Evolutionary conservation across 1,284 basidiomycete genomes (phyloP).

Genomic region (Violaceomyces palustris): DNA sequence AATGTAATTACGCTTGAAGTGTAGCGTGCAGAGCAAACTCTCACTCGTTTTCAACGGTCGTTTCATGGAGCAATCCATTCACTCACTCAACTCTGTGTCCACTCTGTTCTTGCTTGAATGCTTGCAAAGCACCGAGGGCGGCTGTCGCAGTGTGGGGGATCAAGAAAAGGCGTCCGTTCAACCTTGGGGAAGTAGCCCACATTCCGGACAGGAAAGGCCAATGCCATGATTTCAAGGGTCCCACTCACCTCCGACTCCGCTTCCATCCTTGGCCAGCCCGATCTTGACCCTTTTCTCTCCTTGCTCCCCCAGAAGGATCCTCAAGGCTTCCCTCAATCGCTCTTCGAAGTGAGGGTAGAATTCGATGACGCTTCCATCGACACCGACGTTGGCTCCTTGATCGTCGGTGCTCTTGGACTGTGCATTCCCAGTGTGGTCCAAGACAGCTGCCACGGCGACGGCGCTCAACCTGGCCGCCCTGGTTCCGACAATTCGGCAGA

Average conservation of each 20-base stretch:
- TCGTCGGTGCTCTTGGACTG: slow-evolving; percentile 54
- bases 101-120: slow-evolving; percentile 32
- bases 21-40: no score
- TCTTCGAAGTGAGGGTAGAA: slow-evolving; percentile 65
- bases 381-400: slow-evolving; percentile 28
- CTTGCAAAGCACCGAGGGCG: slow-evolving; percentile 34
- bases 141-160: slow-evolving; percentile 3
- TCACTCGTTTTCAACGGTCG: no score
- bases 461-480: slow-evolving; percentile 80
- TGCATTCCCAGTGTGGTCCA: slow-evolving; percentile 71
- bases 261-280: slow-evolving; percentile 92
- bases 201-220: neutral
- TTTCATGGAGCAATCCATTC: no score
- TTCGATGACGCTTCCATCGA: slow-evolving; percentile 66
- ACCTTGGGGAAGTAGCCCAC: neutral
- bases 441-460: slow-evolving; percentile 76
- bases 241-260: slow-evolving; percentile 82
- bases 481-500: slow-evolving; percentile 69
- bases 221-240: neutral
- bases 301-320: slow-evolving; percentile 70
- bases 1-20: no score
- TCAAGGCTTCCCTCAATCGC: slow-evolving; percentile 68
- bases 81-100: slow-evolving; percentile 35
- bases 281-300: slow-evolving; percentile 75
- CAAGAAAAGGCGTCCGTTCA: neutral